Percentiles rank a stretch among this genome's conserved stretches.
Conservation (phyloP, 148 eudicot species). For the Arbutus unedo region DNA sequence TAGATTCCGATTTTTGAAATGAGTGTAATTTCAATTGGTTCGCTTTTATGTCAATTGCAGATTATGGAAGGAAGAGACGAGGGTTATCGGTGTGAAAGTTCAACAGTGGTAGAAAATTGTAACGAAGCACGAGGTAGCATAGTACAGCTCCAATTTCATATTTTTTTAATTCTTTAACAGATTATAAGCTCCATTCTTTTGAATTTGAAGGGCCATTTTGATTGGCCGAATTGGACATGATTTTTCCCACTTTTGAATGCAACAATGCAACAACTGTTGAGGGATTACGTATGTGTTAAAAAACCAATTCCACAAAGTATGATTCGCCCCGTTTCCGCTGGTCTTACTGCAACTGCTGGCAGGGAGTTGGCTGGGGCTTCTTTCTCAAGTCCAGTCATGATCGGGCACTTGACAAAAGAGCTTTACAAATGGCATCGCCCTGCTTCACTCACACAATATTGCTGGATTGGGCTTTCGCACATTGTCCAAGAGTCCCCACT, state of each 20-base stretch:
- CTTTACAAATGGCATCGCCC: too few species aligned
- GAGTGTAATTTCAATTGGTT: neutral
- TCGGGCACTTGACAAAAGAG: too few species aligned
- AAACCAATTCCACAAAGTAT: neutral
- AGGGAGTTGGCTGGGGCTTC: too few species aligned
- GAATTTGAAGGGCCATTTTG: neutral
- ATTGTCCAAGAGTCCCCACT: too few species aligned
- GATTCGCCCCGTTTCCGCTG: too few species aligned
- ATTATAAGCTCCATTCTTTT: neutral
- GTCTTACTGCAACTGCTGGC: too few species aligned
- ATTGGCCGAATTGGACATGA: neutral
- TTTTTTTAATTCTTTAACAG: neutral
- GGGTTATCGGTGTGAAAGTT: neutral
- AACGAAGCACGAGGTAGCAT: slow-evolving; percentile 21
- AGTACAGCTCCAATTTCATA: neutral
- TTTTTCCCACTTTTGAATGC: neutral
- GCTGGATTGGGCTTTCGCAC: too few species aligned
- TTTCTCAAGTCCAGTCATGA: too few species aligned
- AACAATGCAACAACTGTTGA: neutral
- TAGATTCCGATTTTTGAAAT: neutral
- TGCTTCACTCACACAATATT: too few species aligned
- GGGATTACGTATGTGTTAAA: neutral
- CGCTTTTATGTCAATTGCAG: neutral
- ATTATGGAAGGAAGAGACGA: slow-evolving; percentile 2
- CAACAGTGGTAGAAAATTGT: slow-evolving; percentile 1